These are phyloP conservation scores for Pyrus bretschneideri DNA, from an alignment of 306 rosid species.

Conservation along the genomic window DNA sequence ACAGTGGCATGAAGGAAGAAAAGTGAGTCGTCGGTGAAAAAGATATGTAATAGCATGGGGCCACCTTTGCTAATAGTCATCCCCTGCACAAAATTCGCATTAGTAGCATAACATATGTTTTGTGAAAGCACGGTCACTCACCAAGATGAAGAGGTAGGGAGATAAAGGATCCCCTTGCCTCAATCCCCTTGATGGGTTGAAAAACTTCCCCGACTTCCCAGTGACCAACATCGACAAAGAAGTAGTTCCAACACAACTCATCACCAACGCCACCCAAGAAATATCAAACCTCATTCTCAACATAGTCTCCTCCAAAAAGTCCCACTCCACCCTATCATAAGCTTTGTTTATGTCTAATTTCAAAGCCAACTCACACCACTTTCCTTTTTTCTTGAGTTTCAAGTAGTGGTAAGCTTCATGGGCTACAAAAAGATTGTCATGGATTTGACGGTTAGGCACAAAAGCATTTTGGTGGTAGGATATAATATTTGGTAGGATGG, in stretches of 20 bases:
- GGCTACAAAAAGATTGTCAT: not conserved
- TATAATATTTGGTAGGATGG: not conserved
- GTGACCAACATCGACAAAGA: not conserved
- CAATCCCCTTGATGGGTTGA: not conserved
- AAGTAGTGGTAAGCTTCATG: not conserved
- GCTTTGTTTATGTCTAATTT: not conserved
- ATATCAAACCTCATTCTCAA: not conserved
- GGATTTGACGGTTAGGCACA: not conserved
- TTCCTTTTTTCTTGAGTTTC: not conserved
- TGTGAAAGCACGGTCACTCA: no score
- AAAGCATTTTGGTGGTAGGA: not conserved
- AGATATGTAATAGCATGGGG: no score
- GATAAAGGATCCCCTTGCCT: not conserved
- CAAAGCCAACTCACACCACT: not conserved
- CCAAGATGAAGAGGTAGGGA: not conserved
- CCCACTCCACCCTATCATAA: not conserved
- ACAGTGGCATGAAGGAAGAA: not conserved
- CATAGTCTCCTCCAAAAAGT: not conserved
- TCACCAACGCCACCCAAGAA: not conserved
- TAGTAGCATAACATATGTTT: no score
- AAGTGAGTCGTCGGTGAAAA: no score
- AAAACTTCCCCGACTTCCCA: not conserved
- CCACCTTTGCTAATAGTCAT: no score
- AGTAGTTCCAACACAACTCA: not conserved
- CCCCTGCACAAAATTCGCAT: no score